phyloP scores from a whole-genome alignment of 768 basidiomycete species.

The Mrakia frigida region DNA sequence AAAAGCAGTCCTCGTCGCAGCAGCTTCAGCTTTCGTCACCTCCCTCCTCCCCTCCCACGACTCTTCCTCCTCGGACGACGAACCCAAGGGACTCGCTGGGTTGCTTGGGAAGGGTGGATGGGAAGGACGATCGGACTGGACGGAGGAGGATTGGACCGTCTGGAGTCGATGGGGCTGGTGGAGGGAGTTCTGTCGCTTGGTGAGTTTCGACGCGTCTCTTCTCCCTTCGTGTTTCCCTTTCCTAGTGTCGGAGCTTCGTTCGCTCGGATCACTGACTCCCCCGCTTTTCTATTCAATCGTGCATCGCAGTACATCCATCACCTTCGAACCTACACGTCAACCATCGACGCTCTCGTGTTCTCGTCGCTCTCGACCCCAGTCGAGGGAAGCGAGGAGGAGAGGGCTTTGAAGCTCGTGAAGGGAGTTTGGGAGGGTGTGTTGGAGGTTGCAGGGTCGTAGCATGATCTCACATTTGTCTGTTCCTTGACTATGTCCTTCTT shows the following conservation, averaged over 20 bases:
- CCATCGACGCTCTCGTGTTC: constrained; percentile 32
- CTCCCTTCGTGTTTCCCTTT: background rate
- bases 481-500: no score
- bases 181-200: constrained; percentile 75
- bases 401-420: constrained; percentile 18
- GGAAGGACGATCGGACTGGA: constrained; percentile 66
- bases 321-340: constrained; percentile 27
- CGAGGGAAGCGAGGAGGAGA: constrained; percentile 15
- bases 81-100: constrained; percentile 34
- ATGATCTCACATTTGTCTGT: no score
- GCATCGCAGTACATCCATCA: constrained; percentile 28
- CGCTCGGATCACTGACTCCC: background rate
- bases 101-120: constrained; percentile 65
- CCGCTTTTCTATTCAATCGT: no score
- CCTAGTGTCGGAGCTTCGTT: background rate
- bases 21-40: constrained; percentile 69
- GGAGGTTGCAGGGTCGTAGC: constrained; percentile 15
- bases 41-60: constrained; percentile 54
- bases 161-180: constrained; percentile 94
- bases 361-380: background rate
- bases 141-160: constrained; percentile 66
- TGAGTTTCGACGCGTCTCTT: constrained; percentile 46
- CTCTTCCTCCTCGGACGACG: constrained; percentile 47
- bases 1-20: constrained; percentile 63
- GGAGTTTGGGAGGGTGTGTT: constrained; percentile 30